phyloP scores from a whole-genome alignment of 768 basidiomycete species.

The Obba rivulosa region DNA sequence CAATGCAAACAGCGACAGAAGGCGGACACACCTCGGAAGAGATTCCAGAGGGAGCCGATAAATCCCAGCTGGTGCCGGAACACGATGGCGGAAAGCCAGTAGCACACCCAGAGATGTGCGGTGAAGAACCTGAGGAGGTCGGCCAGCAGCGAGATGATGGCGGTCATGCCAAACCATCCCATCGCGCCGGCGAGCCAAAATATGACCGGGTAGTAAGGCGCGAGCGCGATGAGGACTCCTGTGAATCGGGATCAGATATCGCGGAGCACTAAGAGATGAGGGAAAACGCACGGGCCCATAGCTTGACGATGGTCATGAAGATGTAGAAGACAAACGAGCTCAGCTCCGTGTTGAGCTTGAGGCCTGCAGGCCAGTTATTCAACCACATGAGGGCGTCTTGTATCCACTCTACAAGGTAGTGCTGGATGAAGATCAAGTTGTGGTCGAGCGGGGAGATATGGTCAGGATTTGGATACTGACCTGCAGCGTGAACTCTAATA shows the following conservation, averaged over 20 bases:
- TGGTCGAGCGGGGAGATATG: neutral
- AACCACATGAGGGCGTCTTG: slow-evolving; percentile 69
- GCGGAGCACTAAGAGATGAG: neutral
- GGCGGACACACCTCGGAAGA: slow-evolving; percentile 68
- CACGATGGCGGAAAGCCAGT: slow-evolving; percentile 53
- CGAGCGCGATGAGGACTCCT: slow-evolving; percentile 21
- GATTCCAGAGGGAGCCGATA: slow-evolving; percentile 73
- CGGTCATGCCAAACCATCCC: slow-evolving; percentile 48
- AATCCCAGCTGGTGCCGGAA: slow-evolving; percentile 57
- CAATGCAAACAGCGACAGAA: neutral
- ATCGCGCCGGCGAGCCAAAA: slow-evolving; percentile 23
- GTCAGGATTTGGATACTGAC: slow-evolving; percentile 26
- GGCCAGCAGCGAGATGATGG: slow-evolving; percentile 57
- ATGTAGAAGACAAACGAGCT: slow-evolving; percentile 76
- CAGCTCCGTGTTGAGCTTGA: slow-evolving; percentile 96
- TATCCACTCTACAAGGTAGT: slow-evolving; percentile 41
- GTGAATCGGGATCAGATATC: neutral
- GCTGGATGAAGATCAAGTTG: slow-evolving; percentile 18
- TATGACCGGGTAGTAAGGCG: slow-evolving; percentile 33
- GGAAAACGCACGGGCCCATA: slow-evolving; percentile 65
- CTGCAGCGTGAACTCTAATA: slow-evolving; percentile 23
- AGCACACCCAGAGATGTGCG: slow-evolving; percentile 66
- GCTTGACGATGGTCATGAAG: slow-evolving; percentile 56
- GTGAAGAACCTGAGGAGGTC: slow-evolving; percentile 68
- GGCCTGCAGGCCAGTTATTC: slow-evolving; percentile 91